Percentiles rank a stretch among this genome's conserved stretches.
These are phyloP conservation scores for Wallacemonas sp. DNA, from an alignment of 208 protist species.

Conservation along the genomic window DNA sequence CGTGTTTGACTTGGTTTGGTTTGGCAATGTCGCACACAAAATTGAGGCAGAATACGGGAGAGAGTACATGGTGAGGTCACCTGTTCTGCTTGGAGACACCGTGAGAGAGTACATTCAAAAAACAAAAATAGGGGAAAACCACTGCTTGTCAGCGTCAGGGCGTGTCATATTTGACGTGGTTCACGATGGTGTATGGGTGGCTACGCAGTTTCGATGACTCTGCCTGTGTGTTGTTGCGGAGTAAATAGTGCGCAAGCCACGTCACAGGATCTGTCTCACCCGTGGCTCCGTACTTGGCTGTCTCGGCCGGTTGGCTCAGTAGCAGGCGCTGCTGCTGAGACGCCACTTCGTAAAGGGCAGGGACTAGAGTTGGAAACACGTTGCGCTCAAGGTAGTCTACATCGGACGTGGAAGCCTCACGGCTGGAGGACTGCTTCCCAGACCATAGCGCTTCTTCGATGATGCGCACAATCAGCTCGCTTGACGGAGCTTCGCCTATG, in stretches of 20 bases:
- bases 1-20: too few species aligned
- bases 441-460: slow-evolving; percentile 79
- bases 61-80: too few species aligned
- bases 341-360: slow-evolving; percentile 54
- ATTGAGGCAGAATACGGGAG: too few species aligned
- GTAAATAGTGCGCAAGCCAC: slow-evolving; percentile 77
- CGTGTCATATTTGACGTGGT: slow-evolving; percentile 38
- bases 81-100: too few species aligned
- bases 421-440: slow-evolving; percentile 26
- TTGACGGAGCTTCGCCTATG: slow-evolving; percentile 17
- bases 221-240: slow-evolving; percentile 63
- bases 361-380: slow-evolving; percentile 79
- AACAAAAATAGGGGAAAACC: not conserved
- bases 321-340: slow-evolving; percentile 34
- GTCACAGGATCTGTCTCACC: slow-evolving; percentile 54
- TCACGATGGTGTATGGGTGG: slow-evolving; percentile 65
- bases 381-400: slow-evolving; percentile 58
- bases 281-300: slow-evolving; percentile 18
- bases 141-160: slow-evolving; percentile 12
- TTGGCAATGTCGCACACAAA: too few species aligned
- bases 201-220: slow-evolving; percentile 36
- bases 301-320: slow-evolving; percentile 5
- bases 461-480: slow-evolving; percentile 57
- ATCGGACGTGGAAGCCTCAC: slow-evolving; percentile 22
- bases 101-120: too few species aligned